Base-by-base conservation (phyloP, 1,139 yeast genomes). In the Yamadazyma diddensiae region DNA sequence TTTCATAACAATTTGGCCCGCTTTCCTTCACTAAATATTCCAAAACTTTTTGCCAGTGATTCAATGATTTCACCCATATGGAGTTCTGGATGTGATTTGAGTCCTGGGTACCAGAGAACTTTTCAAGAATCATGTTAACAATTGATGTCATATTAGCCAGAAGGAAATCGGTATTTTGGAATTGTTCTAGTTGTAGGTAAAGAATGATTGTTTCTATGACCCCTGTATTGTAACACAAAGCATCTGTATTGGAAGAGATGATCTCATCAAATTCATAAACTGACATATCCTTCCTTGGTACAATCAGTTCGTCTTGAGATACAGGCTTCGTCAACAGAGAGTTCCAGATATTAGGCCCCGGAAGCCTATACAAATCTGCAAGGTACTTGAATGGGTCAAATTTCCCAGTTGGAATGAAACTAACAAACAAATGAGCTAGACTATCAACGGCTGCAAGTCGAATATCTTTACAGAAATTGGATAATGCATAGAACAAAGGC, bases 151-250 rank as follows among this genome's bases (percentile, higher is more conserved):
- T 41, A 27, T 61, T 62, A 3, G 38, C 28, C 0, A 70, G 47
- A 24, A 68, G 52, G 34, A 45, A 69, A 18, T 66, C 72, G 1
- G 60, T 49, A 34, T 64, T 58, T 41, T 68, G 73, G 34, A 67
- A 62, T 41, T 62, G 71, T 40, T 66, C 70, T 19, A 70, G 50
- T 43, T 69, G 74, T 23, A 65, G 46, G 42, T 64, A 68, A 21
- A 64, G 50, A 2, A 67, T 50, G 15, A 68, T 36, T 0, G 68
- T 41, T 38, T 67, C 70, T 7, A 57, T 50, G 2, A 62, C 41
- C 11, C 71, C 65, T 2, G 59, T 45, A 38, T 66, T 69, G 14
- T 44, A 42, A 21, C 64, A 46, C 10, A 50, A 40, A 9, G 43
- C 34, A 22, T 53, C 55, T 1, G 56, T 44, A 30, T 47, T 46